A percentile compares a stretch with the other conserved stretches of the same genome.
These are phyloP conservation scores for Nymphaea colorata DNA, from an alignment of 164 flowering plant species.

Conservation along the genomic window DNA sequence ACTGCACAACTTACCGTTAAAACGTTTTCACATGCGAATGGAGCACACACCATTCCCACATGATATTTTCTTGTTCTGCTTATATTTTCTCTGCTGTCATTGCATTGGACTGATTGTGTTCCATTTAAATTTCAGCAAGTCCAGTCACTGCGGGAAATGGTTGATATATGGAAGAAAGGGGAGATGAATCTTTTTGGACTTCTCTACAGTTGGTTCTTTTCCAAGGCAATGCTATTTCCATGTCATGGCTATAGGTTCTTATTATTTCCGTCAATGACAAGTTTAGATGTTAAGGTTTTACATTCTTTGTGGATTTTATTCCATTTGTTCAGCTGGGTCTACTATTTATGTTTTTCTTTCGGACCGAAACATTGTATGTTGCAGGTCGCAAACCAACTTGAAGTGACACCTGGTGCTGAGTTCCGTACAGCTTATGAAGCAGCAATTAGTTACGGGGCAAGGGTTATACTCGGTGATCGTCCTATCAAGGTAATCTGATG, in stretches of 20 bases:
- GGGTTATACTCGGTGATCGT: constrained; percentile 94
- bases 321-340: neutral
- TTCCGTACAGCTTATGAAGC: constrained; percentile 94
- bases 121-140: constrained; percentile 36
- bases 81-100: neutral
- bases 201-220: constrained; percentile 88
- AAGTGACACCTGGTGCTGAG: constrained; percentile 92
- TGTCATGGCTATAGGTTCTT: neutral
- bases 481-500: constrained; percentile 60
- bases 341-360: neutral
- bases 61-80: too few relatives aligned
- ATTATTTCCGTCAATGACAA: neutral
- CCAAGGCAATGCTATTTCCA: constrained; percentile 50
- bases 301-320: neutral
- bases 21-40: too few relatives aligned
- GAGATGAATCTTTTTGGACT: constrained; percentile 61
- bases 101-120: neutral
- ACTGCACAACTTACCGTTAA: too few relatives aligned
- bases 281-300: neutral
- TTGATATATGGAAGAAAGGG: constrained; percentile 72
- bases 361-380: neutral
- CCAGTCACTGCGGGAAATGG: constrained; percentile 78
- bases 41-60: too few relatives aligned
- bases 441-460: constrained; percentile 78
- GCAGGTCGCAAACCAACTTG: constrained; percentile 76